Evolutionary conservation across 257 asterid species (phyloP).

Genomic region (Solanum corneliomulleri): DNA sequence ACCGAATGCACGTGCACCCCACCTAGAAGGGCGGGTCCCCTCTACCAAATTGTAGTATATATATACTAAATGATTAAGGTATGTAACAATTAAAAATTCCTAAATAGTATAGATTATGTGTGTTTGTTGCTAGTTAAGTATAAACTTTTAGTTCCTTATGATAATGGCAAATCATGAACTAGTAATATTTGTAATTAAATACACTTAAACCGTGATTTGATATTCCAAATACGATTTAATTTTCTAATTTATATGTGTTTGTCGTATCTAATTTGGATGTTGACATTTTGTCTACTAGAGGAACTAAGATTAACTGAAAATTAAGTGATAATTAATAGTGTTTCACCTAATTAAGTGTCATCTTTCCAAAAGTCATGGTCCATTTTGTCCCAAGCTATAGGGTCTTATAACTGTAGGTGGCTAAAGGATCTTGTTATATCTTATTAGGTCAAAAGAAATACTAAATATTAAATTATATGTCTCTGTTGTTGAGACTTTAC

Average conservation of each 20-base stretch:
- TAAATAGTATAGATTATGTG: neutral
- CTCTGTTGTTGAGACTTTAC: no score
- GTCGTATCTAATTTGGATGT: neutral
- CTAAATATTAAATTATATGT: no score
- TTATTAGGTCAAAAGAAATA: no score
- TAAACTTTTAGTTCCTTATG: neutral
- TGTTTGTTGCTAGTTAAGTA: neutral
- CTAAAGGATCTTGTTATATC: no score
- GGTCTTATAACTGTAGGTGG: no score
- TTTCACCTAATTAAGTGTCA: no score
- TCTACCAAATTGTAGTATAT: neutral
- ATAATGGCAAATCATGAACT: neutral
- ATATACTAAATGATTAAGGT: neutral
- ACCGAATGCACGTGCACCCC: no score
- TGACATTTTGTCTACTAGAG: neutral
- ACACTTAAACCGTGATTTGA: neutral
- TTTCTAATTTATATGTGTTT: neutral
- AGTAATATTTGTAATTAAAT: neutral
- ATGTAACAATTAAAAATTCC: neutral
- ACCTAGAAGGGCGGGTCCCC: no score
- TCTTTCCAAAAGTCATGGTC: no score
- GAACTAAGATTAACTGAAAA: neutral
- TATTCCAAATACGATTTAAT: neutral
- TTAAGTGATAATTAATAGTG: no score
- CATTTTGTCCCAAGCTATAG: no score